Conservation (phyloP, 305 asterid genomes). For the Fraxinus paxiana region DNA sequence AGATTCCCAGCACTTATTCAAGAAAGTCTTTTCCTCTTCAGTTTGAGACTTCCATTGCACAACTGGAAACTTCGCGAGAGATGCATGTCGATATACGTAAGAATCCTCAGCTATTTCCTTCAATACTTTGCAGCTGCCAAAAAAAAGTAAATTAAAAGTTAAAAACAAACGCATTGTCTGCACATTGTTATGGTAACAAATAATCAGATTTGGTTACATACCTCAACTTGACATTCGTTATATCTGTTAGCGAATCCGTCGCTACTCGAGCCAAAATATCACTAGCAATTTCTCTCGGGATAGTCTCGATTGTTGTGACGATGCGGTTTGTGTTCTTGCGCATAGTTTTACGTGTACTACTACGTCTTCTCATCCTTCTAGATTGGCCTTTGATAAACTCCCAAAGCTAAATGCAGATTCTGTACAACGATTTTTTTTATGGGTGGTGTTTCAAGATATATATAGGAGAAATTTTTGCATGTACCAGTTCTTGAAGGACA, state of each 20-base stretch:
- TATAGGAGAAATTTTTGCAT: neutral
- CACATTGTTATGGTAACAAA: neutral
- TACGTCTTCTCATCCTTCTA: neutral
- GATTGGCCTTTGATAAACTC: neutral
- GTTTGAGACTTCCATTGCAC: neutral
- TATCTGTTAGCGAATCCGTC: neutral
- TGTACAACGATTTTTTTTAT: neutral
- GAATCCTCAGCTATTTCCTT: neutral
- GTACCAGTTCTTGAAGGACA: neutral
- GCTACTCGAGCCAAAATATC: neutral
- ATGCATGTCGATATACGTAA: neutral
- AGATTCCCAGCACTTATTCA: constrained; percentile 5
- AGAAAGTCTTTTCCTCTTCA: constrained; percentile 1
- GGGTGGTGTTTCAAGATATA: neutral
- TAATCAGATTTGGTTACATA: neutral
- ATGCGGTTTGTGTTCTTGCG: neutral
- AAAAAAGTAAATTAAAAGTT: neutral
- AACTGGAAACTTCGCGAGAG: neutral
- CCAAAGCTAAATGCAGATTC: neutral
- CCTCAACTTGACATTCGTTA: neutral
- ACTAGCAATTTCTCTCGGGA: neutral
- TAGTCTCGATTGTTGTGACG: neutral
- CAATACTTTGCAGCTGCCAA: constrained; percentile 18
- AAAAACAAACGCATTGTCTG: neutral
- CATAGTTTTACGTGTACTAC: neutral